Conservation (phyloP, 2,329 filamentous ascomycete genomes). For the Ceratocystis cubensis region DNA sequence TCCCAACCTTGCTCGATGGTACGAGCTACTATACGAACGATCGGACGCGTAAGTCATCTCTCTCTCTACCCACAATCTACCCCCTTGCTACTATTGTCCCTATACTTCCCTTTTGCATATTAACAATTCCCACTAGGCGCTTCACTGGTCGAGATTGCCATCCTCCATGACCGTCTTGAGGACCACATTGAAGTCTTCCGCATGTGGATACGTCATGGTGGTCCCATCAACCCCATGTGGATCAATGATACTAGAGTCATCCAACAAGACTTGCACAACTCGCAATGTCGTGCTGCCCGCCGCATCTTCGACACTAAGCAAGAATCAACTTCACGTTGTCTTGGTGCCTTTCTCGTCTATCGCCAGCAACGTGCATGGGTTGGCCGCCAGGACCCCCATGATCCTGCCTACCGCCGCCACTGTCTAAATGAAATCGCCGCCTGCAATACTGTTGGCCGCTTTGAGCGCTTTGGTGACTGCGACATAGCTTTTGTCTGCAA, state of each 20-base stretch:
- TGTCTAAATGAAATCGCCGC: conserved; percentile 38
- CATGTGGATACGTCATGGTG: conserved; percentile 43
- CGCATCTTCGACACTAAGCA: conserved; percentile 43
- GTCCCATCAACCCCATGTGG: conserved; percentile 45
- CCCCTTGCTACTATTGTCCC: background rate
- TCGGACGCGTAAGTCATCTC: conserved; percentile 19
- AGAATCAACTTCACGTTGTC: conserved; percentile 37
- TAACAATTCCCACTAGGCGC: conserved; percentile 31
- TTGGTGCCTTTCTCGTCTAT: conserved; percentile 44
- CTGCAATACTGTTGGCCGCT: conserved; percentile 42
- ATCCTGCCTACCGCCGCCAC: conserved; percentile 30
- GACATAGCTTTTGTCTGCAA: conserved; percentile 49
- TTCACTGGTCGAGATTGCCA: conserved; percentile 39
- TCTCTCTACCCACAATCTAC: background rate
- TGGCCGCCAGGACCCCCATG: conserved; percentile 22
- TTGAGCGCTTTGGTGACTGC: conserved; percentile 41
- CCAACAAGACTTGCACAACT: conserved; percentile 41
- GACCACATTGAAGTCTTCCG: conserved; percentile 39
- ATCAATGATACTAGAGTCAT: conserved; percentile 39
- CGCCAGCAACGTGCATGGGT: conserved; percentile 33
- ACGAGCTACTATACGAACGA: conserved; percentile 47
- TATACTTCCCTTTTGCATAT: background rate
- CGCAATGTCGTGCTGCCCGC: conserved; percentile 44
- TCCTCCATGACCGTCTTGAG: conserved; percentile 35
- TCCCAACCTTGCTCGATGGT: conserved; percentile 43